Conservation (phyloP, 805 yeast species). For the Candida boleticola region DNA sequence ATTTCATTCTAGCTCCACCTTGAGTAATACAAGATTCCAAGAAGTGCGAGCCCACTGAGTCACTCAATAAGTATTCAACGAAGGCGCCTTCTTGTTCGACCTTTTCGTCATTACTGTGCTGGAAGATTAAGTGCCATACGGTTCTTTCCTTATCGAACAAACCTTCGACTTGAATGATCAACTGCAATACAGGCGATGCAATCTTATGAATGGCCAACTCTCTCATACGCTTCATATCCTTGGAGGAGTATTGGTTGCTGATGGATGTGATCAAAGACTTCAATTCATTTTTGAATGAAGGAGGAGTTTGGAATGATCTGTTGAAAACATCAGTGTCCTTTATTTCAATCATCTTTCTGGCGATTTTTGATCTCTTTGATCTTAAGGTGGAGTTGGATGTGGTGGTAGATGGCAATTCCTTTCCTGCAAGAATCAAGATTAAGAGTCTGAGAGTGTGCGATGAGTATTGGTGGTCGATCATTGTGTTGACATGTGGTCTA, state of each 20-base stretch:
- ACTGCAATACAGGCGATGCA: constrained; percentile 85
- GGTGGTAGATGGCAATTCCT: constrained; percentile 71
- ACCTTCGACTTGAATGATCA: constrained; percentile 78
- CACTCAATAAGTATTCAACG: constrained; percentile 79
- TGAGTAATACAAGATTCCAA: constrained; percentile 67
- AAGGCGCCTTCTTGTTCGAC: constrained; percentile 71
- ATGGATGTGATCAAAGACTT: constrained; percentile 17
- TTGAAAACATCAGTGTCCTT: constrained; percentile 73
- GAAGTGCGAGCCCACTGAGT: constrained; percentile 92
- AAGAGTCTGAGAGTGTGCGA: constrained; percentile 82
- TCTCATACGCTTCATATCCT: constrained; percentile 48
- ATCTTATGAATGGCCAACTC: constrained; percentile 74
- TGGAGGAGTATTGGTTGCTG: constrained; percentile 4
- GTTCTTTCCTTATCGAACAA: constrained; percentile 70
- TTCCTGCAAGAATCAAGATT: constrained; percentile 71
- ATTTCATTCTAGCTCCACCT: constrained; percentile 59
- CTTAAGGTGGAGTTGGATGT: constrained; percentile 70
- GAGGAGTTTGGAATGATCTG: constrained; percentile 66
- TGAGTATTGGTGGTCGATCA: constrained; percentile 77
- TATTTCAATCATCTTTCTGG: constrained; percentile 90
- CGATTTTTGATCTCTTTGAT: constrained; percentile 80
- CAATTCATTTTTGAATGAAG: constrained; percentile 61
- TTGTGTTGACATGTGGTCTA: constrained; percentile 52
- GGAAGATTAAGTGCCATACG: constrained; percentile 65
- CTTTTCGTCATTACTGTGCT: constrained; percentile 44